phyloP scores from a whole-genome alignment of 225 moss, liverwort and hornwort species.

The Takakia lepidozioides region DNA sequence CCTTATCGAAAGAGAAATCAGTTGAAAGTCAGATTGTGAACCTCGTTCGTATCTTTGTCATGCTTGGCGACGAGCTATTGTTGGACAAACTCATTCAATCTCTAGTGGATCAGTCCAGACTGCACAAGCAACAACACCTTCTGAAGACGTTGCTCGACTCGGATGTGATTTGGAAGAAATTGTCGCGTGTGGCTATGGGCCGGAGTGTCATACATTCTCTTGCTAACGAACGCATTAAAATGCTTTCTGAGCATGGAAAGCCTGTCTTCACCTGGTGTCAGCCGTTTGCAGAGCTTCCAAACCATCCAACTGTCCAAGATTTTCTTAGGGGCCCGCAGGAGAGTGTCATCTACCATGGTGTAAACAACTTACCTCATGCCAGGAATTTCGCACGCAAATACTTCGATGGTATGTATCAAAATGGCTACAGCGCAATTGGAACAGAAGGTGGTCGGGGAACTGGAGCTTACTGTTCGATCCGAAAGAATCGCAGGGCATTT shows the following conservation, averaged over 20 bases:
- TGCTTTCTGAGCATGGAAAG: neutral
- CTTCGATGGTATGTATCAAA: slow-evolving; percentile 7
- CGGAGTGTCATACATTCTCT: slow-evolving; percentile 3
- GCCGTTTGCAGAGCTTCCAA: slow-evolving; percentile 4
- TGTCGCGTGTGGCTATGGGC: neutral
- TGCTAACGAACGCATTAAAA: slow-evolving; percentile 1
- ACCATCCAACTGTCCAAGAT: slow-evolving; percentile 7
- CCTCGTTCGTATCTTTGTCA: slow-evolving; percentile 5
- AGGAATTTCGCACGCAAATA: slow-evolving; percentile 8
- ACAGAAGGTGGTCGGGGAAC: neutral
- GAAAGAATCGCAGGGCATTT: slow-evolving; percentile 9
- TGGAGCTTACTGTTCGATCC: slow-evolving; percentile 1
- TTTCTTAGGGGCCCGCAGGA: slow-evolving; percentile 6
- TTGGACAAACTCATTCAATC: neutral
- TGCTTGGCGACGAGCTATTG: slow-evolving; percentile 10
- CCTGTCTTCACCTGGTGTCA: slow-evolving; percentile 14
- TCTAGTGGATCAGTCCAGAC: neutral
- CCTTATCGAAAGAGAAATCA: neutral
- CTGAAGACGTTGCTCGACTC: slow-evolving; percentile 1
- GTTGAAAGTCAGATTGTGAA: slow-evolving; percentile 4
- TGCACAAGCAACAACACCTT: neutral
- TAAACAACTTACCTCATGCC: slow-evolving; percentile 1
- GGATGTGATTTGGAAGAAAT: neutral
- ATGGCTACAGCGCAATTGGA: slow-evolving; percentile 15
- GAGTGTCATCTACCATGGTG: slow-evolving; percentile 7